Evolutionary conservation across 805 yeast species (phyloP), one percentile per base, ranked within the genome.

Genomic region (Candida methanosorbosa): DNA sequence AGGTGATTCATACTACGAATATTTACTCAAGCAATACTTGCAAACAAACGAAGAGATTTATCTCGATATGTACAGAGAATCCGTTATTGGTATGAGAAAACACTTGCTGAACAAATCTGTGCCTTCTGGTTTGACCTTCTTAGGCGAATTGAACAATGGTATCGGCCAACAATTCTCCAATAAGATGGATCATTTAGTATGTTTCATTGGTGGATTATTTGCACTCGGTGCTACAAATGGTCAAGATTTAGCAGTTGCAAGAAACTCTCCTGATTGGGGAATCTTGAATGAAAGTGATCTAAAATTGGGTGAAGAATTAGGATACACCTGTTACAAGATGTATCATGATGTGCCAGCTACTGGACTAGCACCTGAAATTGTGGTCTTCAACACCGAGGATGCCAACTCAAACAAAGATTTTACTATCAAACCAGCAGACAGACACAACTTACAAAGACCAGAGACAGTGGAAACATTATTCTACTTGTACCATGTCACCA

Each of bases 1-100:
- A 45, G 97, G 95, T 32, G 97, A 87, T 57, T 84, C 95, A 1
- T 88, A 87, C 54, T 87, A 88, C 52, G 96, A 88, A 59, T 86
- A 86, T 53, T 63, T 88, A 30, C 64, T 87, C 43, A 87, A 87
- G 56, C 95, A 86, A 57, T 84, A 81, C 49, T 58, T 88, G 43
- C 88, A 83, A 56, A 85, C 96, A 2, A 67, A 68, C 37, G 72
- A 73, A 49, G 82, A 77, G 43, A 52, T 81, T 9, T 87, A 85
- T 56, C 63, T 75, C 48, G 71, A 73, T 12, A 75, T 87, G 79
- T 88, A 86, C 56, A 72, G 77, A 43, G 83, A 81, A 53, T 66
- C 94, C 0, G 78, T 82, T 28, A 71, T 66, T 21, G 95, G 95
- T 18, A 81, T 88, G 41, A 80, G 75, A 50, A 73, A 73, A 38